A percentile compares a stretch with the other conserved stretches of the same genome.
phyloP scores from a whole-genome alignment of 2,329 filamentous ascomycete genomes.

The Nemania serpens region DNA sequence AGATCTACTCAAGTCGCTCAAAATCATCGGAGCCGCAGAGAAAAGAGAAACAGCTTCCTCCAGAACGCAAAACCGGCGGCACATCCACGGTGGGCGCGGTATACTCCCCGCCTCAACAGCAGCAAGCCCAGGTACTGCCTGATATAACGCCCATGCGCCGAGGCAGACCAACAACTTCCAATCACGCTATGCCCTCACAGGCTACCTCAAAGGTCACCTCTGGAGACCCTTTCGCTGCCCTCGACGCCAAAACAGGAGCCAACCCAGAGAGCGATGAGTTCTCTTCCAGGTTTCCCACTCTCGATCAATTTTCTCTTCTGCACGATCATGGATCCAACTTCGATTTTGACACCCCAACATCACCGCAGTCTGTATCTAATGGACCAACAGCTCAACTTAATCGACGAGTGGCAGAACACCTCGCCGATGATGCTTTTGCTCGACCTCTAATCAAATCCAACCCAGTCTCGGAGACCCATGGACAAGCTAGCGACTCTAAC shows the following conservation, averaged over 20 bases:
- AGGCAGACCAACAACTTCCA: conserved; percentile 67
- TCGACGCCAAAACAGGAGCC: conserved; percentile 69
- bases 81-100: conserved; percentile 76
- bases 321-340: conserved; percentile 86
- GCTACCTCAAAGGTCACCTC: conserved; percentile 72
- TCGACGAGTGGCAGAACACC: conserved; percentile 71
- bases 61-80: conserved; percentile 55
- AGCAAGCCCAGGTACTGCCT: conserved; percentile 71
- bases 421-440: conserved; percentile 85
- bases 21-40: conserved; percentile 66
- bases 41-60: conserved; percentile 56
- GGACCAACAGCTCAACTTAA: conserved; percentile 59
- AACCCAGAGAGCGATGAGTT: conserved; percentile 73
- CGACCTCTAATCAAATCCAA: conserved; percentile 43
- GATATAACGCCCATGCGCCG: conserved; percentile 94
- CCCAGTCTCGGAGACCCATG: conserved; percentile 38
- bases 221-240: conserved; percentile 86
- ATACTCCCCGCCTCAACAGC: conserved; percentile 74
- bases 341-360: conserved; percentile 70
- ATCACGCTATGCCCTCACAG: conserved; percentile 45
- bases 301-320: conserved; percentile 90
- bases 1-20: conserved; percentile 73
- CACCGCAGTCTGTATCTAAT: conserved; percentile 41
- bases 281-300: conserved; percentile 81
- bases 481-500: conserved; percentile 40